Conservation (phyloP, 2,329 filamentous ascomycete genomes). For the Akanthomyces dipterigenus region DNA sequence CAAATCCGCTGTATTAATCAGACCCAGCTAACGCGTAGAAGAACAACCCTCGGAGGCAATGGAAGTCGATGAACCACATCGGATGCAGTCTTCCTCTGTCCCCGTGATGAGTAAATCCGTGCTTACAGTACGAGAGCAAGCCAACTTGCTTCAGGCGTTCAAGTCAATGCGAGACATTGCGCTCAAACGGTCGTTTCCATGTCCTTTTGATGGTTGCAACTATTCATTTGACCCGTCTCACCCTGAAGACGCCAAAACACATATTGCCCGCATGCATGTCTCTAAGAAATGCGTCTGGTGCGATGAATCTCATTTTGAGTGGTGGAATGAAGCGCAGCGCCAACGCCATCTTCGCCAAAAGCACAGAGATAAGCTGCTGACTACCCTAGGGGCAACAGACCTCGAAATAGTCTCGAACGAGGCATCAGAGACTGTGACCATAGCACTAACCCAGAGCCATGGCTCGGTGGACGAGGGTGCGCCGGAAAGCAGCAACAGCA, state of each 20-base stretch:
- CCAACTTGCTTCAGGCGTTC: slow-evolving; percentile 23
- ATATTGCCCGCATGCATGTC: slow-evolving; percentile 30
- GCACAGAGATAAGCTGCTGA: slow-evolving; percentile 21
- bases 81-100: slow-evolving; percentile 15
- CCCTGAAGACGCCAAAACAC: slow-evolving; percentile 24
- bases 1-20: neutral
- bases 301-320: slow-evolving; percentile 22
- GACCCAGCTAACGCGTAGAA: neutral
- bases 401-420: neutral
- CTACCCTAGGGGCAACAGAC: slow-evolving; percentile 10
- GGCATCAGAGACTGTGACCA: neutral
- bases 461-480: neutral
- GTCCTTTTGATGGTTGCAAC: slow-evolving; percentile 31
- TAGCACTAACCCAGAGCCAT: neutral
- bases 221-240: slow-evolving; percentile 27
- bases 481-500: neutral
- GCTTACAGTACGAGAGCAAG: slow-evolving; percentile 35
- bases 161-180: slow-evolving; percentile 1
- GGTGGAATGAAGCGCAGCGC: slow-evolving; percentile 23
- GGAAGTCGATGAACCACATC: neutral
- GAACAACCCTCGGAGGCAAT: neutral
- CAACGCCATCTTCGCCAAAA: slow-evolving; percentile 23
- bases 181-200: slow-evolving; percentile 26
- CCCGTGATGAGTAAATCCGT: slow-evolving; percentile 32
- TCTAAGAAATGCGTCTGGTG: slow-evolving; percentile 31